These are phyloP conservation scores for Aspergillus sp. DNA, from an alignment of 2,329 filamentous ascomycete species.

Conservation along the genomic window DNA sequence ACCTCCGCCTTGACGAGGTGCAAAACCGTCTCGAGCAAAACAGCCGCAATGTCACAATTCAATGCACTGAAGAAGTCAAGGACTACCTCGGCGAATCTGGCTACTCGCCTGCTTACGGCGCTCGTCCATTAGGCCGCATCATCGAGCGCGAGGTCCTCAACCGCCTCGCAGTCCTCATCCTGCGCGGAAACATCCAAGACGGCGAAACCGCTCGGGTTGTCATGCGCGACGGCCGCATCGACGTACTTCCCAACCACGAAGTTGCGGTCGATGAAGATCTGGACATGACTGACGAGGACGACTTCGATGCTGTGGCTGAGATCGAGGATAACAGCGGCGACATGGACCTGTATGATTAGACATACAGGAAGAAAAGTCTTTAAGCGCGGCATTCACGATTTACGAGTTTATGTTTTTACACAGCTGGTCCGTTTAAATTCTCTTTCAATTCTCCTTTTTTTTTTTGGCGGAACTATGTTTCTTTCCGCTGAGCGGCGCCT, in stretches of 20 bases:
- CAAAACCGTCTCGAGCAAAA: constrained; percentile 88
- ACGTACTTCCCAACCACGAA: constrained; percentile 81
- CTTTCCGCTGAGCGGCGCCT: not conserved
- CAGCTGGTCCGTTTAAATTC: not conserved
- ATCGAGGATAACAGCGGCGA: constrained; percentile 57
- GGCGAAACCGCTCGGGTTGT: constrained; percentile 80
- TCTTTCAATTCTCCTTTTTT: not conserved
- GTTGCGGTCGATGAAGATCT: constrained; percentile 62
- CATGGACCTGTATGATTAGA: constrained; percentile 62
- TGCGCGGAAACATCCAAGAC: constrained; percentile 80
- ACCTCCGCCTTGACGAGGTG: constrained; percentile 82
- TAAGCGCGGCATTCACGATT: not conserved
- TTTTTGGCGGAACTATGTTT: not conserved
- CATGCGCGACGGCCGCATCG: constrained; percentile 74
- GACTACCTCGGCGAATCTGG: constrained; percentile 90
- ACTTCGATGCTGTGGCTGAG: constrained; percentile 70
- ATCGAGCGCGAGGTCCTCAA: constrained; percentile 99
- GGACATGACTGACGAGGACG: constrained; percentile 73
- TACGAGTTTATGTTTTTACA: not conserved
- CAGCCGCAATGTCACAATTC: constrained; percentile 78
- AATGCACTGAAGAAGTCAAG: constrained; percentile 80
- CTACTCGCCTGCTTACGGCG: constrained; percentile 94
- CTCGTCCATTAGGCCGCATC: constrained; percentile 79
- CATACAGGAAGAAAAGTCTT: not conserved
- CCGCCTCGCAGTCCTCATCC: constrained; percentile 83